Evolutionary conservation across 208 protist genomes (phyloP).

Genomic region (Trypanosoma platydactyli): DNA sequence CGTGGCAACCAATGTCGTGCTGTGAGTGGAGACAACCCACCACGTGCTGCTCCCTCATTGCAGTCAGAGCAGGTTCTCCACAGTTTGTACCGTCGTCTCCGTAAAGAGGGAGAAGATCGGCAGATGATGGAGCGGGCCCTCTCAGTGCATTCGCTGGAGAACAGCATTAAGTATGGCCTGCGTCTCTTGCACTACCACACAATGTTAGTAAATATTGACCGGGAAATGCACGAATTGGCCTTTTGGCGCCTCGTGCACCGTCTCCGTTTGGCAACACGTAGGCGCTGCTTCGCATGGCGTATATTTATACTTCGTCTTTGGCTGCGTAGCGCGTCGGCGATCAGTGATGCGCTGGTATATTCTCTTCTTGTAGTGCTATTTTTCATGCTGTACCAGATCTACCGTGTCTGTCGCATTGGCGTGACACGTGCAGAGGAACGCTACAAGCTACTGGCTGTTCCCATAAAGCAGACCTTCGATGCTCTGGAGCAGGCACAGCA

Average conservation of each 20-base stretch:
- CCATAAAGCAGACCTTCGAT: conserved; percentile 79
- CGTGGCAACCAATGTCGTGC: not conserved
- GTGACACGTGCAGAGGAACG: conserved; percentile 75
- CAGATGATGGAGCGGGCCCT: conserved; percentile 67
- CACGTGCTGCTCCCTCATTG: not conserved
- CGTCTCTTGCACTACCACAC: conserved; percentile 67
- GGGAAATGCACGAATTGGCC: conserved; percentile 25
- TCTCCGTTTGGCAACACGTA: conserved; percentile 29
- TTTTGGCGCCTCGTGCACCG: conserved; percentile 40
- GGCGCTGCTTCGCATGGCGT: conserved; percentile 63
- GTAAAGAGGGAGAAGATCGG: conserved; percentile 71
- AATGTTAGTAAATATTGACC: conserved; percentile 56
- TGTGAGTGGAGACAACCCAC: not conserved
- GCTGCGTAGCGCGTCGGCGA: conserved; percentile 56
- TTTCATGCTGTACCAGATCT: conserved; percentile 80
- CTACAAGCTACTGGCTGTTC: conserved; percentile 73
- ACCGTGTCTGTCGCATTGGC: conserved; percentile 72
- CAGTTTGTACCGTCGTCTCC: conserved; percentile 70
- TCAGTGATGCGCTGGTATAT: conserved; percentile 80
- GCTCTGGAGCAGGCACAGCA: conserved; percentile 63
- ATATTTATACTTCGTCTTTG: conserved; percentile 62
- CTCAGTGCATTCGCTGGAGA: conserved; percentile 45
- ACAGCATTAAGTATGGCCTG: conserved; percentile 56
- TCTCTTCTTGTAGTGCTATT: conserved; percentile 58
- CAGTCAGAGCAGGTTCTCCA: conserved; percentile 29